A percentile compares a stretch with the other conserved stretches of the same genome.
Conservation (phyloP, 1,284 basidiomycete species). For the Microbotryum lychnidis-dioicae region DNA sequence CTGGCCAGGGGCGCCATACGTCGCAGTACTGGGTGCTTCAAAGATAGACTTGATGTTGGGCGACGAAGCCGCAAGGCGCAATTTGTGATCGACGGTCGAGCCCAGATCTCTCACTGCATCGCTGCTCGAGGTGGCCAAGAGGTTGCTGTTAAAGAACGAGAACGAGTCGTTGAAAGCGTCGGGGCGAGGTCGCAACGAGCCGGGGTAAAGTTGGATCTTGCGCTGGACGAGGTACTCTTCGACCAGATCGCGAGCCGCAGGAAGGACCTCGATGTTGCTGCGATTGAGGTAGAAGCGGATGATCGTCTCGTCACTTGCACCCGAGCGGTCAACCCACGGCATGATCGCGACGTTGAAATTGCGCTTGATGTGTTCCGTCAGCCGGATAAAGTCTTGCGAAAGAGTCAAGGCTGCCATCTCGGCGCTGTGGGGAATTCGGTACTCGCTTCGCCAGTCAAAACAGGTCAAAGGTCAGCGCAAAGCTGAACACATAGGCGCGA, state of each 20-base stretch:
- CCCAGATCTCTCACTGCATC: neutral
- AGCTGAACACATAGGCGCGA: neutral
- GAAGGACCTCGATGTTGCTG: slow-evolving; percentile 85
- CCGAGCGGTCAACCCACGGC: slow-evolving; percentile 37
- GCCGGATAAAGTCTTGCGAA: slow-evolving; percentile 69
- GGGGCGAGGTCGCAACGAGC: slow-evolving; percentile 45
- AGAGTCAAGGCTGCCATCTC: slow-evolving; percentile 58
- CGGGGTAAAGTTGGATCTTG: slow-evolving; percentile 45
- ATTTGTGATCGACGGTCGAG: slow-evolving; percentile 22
- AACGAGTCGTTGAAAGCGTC: slow-evolving; percentile 93
- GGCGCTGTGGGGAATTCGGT: slow-evolving; percentile 70
- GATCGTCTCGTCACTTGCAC: slow-evolving; percentile 60
- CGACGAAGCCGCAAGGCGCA: slow-evolving; percentile 75
- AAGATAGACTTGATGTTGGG: slow-evolving; percentile 94
- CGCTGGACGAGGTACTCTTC: slow-evolving; percentile 84
- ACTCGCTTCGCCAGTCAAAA: slow-evolving; percentile 47
- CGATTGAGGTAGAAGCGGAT: slow-evolving; percentile 94
- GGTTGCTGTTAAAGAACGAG: slow-evolving; percentile 93
- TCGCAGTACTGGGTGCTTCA: slow-evolving; percentile 43
- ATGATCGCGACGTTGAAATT: slow-evolving; percentile 82
- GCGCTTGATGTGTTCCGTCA: slow-evolving; percentile 82
- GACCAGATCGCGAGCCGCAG: slow-evolving; percentile 79
- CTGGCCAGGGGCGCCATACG: slow-evolving; percentile 5
- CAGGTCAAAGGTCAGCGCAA: neutral
- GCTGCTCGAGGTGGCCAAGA: slow-evolving; percentile 59